These are phyloP conservation scores for Gardenia jasminoides DNA, from an alignment of 257 asterid species.

Conservation along the genomic window DNA sequence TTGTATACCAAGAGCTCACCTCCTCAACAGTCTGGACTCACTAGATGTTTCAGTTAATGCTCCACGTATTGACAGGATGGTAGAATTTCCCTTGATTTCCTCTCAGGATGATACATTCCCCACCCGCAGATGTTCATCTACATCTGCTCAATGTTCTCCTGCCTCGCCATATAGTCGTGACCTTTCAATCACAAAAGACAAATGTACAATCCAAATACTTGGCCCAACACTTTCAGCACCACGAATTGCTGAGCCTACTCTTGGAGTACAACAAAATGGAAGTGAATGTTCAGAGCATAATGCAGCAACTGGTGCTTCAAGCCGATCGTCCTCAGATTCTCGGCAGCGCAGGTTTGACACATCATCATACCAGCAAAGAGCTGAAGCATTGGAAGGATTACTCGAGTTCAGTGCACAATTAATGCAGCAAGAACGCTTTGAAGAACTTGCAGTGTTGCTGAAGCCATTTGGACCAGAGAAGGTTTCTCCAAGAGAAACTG, in stretches of 20 bases:
- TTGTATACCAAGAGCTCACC: constrained; percentile 36
- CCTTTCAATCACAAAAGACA: constrained; percentile 72
- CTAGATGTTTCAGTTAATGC: constrained; percentile 87
- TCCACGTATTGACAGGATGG: constrained; percentile 91
- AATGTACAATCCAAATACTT: constrained; percentile 59
- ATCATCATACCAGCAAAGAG: constrained; percentile 83
- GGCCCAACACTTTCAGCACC: constrained; percentile 40
- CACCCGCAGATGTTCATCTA: constrained; percentile 45
- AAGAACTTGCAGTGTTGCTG: constrained; percentile 78
- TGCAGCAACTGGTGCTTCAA: constrained; percentile 51
- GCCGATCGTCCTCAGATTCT: constrained; percentile 67
- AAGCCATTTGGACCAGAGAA: constrained; percentile 91
- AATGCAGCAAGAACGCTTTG: constrained; percentile 79
- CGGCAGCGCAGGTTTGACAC: constrained; percentile 73
- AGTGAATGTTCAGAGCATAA: constrained; percentile 71
- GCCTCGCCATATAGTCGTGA: constrained; percentile 45
- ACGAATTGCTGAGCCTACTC: constrained; percentile 21
- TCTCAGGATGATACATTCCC: constrained; percentile 41
- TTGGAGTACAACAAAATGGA: constrained; percentile 36
- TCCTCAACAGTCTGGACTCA: constrained; percentile 45
- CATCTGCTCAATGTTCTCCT: constrained; percentile 59
- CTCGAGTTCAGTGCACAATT: constrained; percentile 93
- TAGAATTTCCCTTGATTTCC: constrained; percentile 59
- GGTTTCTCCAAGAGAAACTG: constrained; percentile 93
- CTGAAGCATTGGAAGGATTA: constrained; percentile 93